Evolutionary conservation across 495 filamentous ascomycete genomes (phyloP).

Genomic region (Staphylotrichum tortipilum): DNA sequence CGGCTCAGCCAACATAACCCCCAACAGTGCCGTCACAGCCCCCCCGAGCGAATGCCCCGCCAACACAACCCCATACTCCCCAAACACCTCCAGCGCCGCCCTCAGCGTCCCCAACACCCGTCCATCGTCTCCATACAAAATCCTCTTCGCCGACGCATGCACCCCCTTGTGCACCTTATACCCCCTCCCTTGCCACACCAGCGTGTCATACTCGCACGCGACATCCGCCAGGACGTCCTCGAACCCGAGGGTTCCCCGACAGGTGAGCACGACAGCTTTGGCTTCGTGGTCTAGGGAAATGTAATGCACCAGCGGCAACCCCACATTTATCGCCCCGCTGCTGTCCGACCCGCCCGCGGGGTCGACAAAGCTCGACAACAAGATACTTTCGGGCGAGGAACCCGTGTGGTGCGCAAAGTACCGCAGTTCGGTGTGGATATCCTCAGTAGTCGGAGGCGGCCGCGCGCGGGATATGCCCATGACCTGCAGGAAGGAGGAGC

Average conservation of each 20-base stretch:
- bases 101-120: conserved; percentile 59
- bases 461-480: conserved; percentile 55
- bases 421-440: conserved; percentile 56
- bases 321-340: conserved; percentile 61
- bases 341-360: conserved; percentile 65
- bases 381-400: conserved; percentile 57
- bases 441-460: conserved; percentile 38
- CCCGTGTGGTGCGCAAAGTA: conserved; percentile 66
- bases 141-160: conserved; percentile 62
- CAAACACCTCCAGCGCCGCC: conserved; percentile 61
- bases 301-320: conserved; percentile 70
- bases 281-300: conserved; percentile 70
- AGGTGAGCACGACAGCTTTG: conserved; percentile 66
- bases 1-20: conserved; percentile 58
- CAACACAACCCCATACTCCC: conserved; percentile 65
- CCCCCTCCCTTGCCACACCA: conserved; percentile 53
- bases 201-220: conserved; percentile 71
- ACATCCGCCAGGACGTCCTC: conserved; percentile 75
- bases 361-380: conserved; percentile 69
- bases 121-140: conserved; percentile 57
- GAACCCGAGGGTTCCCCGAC: conserved; percentile 69
- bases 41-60: conserved; percentile 73
- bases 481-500: conserved; percentile 58
- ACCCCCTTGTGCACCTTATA: conserved; percentile 83
- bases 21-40: conserved; percentile 64